Conservation (phyloP, 441 rosid genomes). For the Gossypium davidsonii region DNA sequence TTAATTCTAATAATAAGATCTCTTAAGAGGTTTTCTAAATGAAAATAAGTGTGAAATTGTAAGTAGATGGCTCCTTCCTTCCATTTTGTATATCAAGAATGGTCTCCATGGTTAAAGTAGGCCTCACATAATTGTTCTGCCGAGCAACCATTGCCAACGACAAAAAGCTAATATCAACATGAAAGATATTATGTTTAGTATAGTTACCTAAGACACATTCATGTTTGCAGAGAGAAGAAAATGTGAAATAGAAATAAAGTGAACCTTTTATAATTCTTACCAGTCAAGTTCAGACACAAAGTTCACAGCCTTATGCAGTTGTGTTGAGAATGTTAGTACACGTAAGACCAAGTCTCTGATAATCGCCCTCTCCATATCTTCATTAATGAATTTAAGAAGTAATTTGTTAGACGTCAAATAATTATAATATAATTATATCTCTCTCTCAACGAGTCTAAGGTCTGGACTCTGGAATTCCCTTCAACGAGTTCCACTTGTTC, state of each 20-base stretch:
- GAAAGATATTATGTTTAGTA: slow-evolving; percentile 17
- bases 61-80: slow-evolving; percentile 42
- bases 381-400: slow-evolving; percentile 17
- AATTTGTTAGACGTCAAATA: neutral
- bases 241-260: neutral
- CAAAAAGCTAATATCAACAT: slow-evolving; percentile 50
- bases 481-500: too few relatives aligned
- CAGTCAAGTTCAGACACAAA: slow-evolving; percentile 95
- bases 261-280: slow-evolving; percentile 33
- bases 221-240: neutral
- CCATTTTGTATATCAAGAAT: slow-evolving; percentile 74
- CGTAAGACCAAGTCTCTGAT: slow-evolving; percentile 82
- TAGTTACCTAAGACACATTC: neutral
- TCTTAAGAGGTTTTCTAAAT: neutral
- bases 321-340: slow-evolving; percentile 56
- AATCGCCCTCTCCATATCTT: slow-evolving; percentile 96
- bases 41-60: neutral
- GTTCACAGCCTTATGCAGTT: slow-evolving; percentile 71
- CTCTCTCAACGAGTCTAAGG: too few relatives aligned
- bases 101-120: slow-evolving; percentile 65
- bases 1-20: neutral
- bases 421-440: too few relatives aligned
- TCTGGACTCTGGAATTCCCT: too few relatives aligned
- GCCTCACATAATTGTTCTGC: slow-evolving; percentile 86
- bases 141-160: slow-evolving; percentile 82